phyloP scores from a whole-genome alignment of 129 eudicot species.

The Cynara cardunculus region DNA sequence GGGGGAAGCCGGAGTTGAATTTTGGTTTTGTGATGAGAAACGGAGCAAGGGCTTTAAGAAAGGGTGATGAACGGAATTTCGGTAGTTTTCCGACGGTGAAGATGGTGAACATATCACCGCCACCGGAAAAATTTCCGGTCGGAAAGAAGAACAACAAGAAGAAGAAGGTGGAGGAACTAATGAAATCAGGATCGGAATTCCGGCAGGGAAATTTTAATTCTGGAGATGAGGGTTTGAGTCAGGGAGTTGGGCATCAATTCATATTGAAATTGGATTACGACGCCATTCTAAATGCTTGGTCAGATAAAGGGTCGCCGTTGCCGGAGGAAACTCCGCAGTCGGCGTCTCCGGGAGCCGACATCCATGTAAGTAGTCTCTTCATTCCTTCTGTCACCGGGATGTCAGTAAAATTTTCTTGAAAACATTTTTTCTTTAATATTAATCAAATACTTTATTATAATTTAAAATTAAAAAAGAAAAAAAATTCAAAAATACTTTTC shows the following conservation, averaged over 20 bases:
- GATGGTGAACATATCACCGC: slow-evolving; percentile 38
- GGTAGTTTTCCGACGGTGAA: slow-evolving; percentile 55
- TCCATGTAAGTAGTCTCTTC: slow-evolving; percentile 49
- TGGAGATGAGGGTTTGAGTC: not conserved
- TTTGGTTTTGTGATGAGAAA: slow-evolving; percentile 53
- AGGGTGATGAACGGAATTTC: slow-evolving; percentile 58
- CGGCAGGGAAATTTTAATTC: slow-evolving; percentile 17
- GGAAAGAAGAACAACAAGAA: slow-evolving; percentile 44
- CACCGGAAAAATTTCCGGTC: not conserved
- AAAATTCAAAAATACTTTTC: not conserved
- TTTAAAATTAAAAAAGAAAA: not conserved
- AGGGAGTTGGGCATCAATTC: slow-evolving; percentile 26
- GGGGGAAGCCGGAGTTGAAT: slow-evolving; percentile 20
- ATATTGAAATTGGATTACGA: slow-evolving; percentile 66
- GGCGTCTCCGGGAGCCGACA: slow-evolving; percentile 39
- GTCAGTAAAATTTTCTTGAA: not conserved
- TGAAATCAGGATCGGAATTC: slow-evolving; percentile 12
- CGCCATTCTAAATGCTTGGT: slow-evolving; percentile 65
- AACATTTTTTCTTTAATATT: not conserved
- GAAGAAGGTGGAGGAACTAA: slow-evolving; percentile 37
- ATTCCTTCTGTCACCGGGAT: not conserved
- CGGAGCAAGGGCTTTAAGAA: slow-evolving; percentile 51
- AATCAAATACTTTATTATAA: not conserved
- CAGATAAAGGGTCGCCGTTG: slow-evolving; percentile 56
- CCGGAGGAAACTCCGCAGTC: slow-evolving; percentile 53